Base-by-base conservation (phyloP, 2,329 filamentous ascomycete genomes). In the Aspergillus pseudoterreus region DNA sequence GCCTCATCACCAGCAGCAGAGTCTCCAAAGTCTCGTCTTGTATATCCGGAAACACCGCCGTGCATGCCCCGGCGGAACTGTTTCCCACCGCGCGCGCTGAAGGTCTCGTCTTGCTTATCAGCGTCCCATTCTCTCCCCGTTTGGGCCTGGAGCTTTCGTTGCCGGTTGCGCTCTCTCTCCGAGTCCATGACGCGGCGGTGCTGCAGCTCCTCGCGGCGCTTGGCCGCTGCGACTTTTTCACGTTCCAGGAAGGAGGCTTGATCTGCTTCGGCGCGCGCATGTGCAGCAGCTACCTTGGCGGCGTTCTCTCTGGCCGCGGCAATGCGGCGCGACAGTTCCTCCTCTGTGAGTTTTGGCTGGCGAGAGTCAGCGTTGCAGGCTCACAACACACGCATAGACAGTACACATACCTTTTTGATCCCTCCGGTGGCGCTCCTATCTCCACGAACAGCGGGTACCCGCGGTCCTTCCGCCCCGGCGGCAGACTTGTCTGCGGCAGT, bases 261-360 rank as follows among this genome's bases (percentile, higher is more conserved):
- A 57, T 88, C 85, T n/a, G 82, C 83, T 71, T 87, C 82, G n/a
- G 83, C 83, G 22, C 83, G 78, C 1, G 80, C 81, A 62, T 87
- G 83, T 0, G 82, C 82, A 8, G 81, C 82, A 8, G 78, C 76
- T 12, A 82, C 75, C 45, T 80, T 76, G 5, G 79, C 80, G 48
- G 85, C 86, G 51, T 84, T 81, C 57, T 84, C 76, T 55, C 78
- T 78, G 60, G 85, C 86, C 33, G 77, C 75, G 6, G 79, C 82
- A 53, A 88, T 80, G 54, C 82, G 82, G 43, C 78, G 79, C 3
- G 76, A 77, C 6, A 88, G 75, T 65, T 87, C 80, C 56, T 78
- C 81, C 62, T 87, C 84, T 2, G 83, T 86, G 42, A 87, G 76
- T 68, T 84, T 85, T 3, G 80, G 79, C 67, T 82, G 69, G 10